Evolutionary conservation across 1,284 basidiomycete genomes (phyloP).

Genomic region (Cryptococcus sp.): DNA sequence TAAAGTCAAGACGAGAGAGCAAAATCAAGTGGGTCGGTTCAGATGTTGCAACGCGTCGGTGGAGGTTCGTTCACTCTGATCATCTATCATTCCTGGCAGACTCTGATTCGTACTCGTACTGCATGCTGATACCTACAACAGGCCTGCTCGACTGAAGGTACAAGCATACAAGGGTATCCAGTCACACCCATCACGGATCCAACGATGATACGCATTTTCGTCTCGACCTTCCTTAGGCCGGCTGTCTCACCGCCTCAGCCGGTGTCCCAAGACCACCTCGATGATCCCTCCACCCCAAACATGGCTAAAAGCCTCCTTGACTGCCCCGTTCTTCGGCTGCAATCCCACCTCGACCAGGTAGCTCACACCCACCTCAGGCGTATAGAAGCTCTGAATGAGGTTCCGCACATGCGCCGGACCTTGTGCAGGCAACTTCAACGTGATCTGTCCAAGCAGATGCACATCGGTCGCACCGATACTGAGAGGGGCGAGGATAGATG

Average conservation of each 20-base stretch:
- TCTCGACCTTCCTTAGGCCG: no score
- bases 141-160: no score
- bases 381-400: constrained; percentile 28
- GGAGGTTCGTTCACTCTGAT: no score
- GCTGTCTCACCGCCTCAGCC: neutral
- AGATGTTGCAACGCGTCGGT: no score
- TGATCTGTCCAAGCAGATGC: constrained; percentile 25
- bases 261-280: constrained; percentile 29
- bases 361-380: constrained; percentile 28
- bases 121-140: no score
- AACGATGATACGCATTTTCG: no score
- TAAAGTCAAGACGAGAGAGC: no score
- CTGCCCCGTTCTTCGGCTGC: constrained; percentile 25
- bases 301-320: constrained; percentile 32
- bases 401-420: constrained; percentile 9
- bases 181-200: no score
- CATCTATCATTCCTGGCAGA: no score
- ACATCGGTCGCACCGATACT: constrained; percentile 26
- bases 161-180: no score
- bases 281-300: constrained; percentile 34
- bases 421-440: constrained; percentile 3
- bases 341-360: constrained; percentile 34
- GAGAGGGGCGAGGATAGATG: constrained; percentile 6
- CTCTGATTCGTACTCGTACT: no score
- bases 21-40: no score